Conservation (phyloP, 441 rosid genomes). For the Bocquillonia castaneifolia region DNA sequence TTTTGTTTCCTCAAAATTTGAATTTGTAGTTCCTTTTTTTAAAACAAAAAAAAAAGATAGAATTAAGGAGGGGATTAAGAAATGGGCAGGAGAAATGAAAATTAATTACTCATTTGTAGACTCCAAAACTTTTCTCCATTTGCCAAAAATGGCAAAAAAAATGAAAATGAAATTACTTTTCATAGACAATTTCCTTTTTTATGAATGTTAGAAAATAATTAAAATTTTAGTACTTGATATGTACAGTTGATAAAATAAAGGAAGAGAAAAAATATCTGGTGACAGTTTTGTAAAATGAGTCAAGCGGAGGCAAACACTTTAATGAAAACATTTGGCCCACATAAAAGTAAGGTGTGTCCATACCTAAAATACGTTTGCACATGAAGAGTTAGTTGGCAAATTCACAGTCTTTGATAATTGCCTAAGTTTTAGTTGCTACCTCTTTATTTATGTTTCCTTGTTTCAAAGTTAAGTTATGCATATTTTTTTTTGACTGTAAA, state of each 20-base stretch:
- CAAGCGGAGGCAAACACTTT: slow-evolving; percentile 7
- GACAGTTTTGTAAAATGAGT: neutral
- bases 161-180: slow-evolving; percentile 5
- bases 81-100: neutral
- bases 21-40: slow-evolving; percentile 22
- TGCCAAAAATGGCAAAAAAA: slow-evolving; percentile 22
- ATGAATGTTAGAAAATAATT: too few species aligned
- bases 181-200: neutral
- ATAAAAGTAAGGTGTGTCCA: slow-evolving; percentile 24
- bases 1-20: slow-evolving; percentile 16
- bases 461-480: slow-evolving; percentile 19
- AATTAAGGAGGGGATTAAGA: slow-evolving; percentile 14
- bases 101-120: neutral
- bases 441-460: slow-evolving; percentile 10
- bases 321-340: slow-evolving; percentile 17
- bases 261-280: neutral
- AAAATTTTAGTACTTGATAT: neutral
- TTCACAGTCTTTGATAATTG: neutral
- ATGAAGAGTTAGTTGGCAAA: slow-evolving; percentile 21
- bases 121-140: slow-evolving; percentile 1
- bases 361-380: slow-evolving; percentile 22
- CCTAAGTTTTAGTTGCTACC: neutral
- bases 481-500: slow-evolving; percentile 2
- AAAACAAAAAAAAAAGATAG: neutral
- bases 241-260: neutral